Percentiles rank a stretch among this genome's conserved stretches.
Conservation (phyloP, 192 early-diverging fungal genomes). For the Coemansia sp. region DNA sequence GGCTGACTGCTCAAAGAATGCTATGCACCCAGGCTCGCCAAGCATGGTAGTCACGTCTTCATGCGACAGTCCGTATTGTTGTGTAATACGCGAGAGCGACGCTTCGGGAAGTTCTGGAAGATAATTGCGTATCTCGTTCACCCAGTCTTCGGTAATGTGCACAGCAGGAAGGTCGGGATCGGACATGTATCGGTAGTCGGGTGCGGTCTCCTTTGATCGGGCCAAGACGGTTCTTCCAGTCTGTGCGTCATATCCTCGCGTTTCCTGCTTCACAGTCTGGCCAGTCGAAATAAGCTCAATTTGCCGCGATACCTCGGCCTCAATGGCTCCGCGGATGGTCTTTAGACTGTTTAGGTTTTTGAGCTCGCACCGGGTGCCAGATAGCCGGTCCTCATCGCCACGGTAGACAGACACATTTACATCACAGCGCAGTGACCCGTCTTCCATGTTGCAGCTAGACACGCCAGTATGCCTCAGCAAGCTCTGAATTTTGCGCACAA, state of each 20-base stretch:
- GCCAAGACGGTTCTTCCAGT: conserved; percentile 66
- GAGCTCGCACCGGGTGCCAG: conserved; percentile 73
- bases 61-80: conserved; percentile 62
- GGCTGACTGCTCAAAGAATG: conserved; percentile 75
- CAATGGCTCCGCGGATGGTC: conserved; percentile 68
- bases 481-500: conserved; percentile 79
- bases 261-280: conserved; percentile 66
- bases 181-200: conserved; percentile 91
- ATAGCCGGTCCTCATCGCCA: conserved; percentile 48
- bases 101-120: conserved; percentile 81
- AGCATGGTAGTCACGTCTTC: conserved; percentile 69
- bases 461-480: conserved; percentile 72
- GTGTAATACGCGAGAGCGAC: conserved; percentile 58
- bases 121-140: conserved; percentile 38
- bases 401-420: conserved; percentile 88
- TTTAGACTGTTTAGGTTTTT: conserved; percentile 83
- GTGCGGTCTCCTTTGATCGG: conserved; percentile 82
- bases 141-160: conserved; percentile 43
- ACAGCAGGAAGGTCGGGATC: conserved; percentile 61
- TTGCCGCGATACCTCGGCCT: conserved; percentile 85
- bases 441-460: conserved; percentile 84
- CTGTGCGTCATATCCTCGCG: conserved; percentile 75
- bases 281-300: conserved; percentile 63
- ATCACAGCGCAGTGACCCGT: conserved; percentile 91
- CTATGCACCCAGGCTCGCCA: conserved; percentile 71